These are phyloP conservation scores for Canavalia ensiformis DNA, from an alignment of 306 rosid genomes.

Conservation along the genomic window DNA sequence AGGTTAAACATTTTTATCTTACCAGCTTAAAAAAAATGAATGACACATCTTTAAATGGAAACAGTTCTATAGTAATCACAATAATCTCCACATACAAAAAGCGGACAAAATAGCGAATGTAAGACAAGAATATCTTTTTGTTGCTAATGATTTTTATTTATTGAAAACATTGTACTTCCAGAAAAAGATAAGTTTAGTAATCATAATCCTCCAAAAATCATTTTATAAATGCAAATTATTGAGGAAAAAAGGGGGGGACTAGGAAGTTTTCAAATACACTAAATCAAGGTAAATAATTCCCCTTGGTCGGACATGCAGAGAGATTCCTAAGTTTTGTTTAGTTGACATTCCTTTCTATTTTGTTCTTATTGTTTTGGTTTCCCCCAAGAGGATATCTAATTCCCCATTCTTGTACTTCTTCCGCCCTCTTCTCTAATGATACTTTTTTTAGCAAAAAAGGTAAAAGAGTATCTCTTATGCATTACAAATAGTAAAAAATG, in stretches of 20 bases:
- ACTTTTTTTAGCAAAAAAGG: slow-evolving; percentile 3
- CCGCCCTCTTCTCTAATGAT: slow-evolving; percentile 27
- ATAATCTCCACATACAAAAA: slow-evolving; percentile 12
- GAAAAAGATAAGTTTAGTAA: slow-evolving; percentile 3
- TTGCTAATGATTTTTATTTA: slow-evolving; percentile 14
- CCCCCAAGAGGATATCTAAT: background rate
- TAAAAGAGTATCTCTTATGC: slow-evolving; percentile 17
- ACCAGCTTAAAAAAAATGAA: slow-evolving; percentile 20
- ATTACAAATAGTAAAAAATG: slow-evolving; percentile 9
- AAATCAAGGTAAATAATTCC: slow-evolving; percentile 11
- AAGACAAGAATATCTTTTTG: background rate
- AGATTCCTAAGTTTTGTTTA: slow-evolving; percentile 14
- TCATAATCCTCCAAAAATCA: slow-evolving; percentile 31
- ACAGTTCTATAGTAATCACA: slow-evolving; percentile 26
- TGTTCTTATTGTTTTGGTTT: slow-evolving; percentile 21
- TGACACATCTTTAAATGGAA: slow-evolving; percentile 25
- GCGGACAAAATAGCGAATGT: background rate
- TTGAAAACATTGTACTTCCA: slow-evolving; percentile 11
- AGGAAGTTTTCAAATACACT: background rate
- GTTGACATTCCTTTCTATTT: background rate
- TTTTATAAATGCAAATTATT: background rate
- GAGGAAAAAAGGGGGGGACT: background rate
- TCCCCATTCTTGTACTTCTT: slow-evolving; percentile 13
- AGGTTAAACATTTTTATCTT: background rate
- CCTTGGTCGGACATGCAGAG: slow-evolving; percentile 5